Evolutionary conservation across 2,329 filamentous ascomycete species (phyloP).

Genomic region (Aspergillus ruber): DNA sequence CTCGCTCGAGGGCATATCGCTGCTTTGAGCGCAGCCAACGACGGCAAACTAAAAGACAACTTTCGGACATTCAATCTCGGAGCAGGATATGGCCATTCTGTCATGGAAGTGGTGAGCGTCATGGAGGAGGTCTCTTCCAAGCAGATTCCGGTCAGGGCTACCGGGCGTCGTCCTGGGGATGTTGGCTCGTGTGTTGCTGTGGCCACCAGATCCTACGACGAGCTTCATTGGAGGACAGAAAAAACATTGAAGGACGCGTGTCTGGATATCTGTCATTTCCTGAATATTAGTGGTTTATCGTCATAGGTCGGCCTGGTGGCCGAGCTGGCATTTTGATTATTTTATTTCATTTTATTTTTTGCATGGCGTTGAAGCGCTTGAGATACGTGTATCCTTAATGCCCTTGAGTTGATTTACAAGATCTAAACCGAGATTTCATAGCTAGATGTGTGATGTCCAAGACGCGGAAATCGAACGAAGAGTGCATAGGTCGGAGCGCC

Average conservation of each 20-base stretch:
- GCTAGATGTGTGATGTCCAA: no score
- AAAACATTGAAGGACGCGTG: slow-evolving; percentile 34
- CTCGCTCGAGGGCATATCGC: slow-evolving; percentile 58
- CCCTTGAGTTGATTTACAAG: no score
- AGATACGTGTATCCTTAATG: no score
- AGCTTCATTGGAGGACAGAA: slow-evolving; percentile 45
- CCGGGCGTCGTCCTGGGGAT: slow-evolving; percentile 30
- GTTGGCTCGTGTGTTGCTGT: slow-evolving; percentile 36
- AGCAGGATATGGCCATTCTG: slow-evolving; percentile 33
- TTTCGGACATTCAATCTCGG: slow-evolving; percentile 38
- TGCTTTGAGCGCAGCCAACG: slow-evolving; percentile 42
- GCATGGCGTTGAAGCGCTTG: slow-evolving; percentile 8
- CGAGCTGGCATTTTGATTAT: background rate
- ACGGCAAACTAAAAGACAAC: slow-evolving; percentile 31
- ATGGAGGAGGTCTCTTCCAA: slow-evolving; percentile 35
- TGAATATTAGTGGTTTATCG: slow-evolving; percentile 26
- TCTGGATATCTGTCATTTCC: slow-evolving; percentile 31
- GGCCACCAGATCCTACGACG: slow-evolving; percentile 40
- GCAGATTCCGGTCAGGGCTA: slow-evolving; percentile 25
- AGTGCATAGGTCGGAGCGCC: no score
- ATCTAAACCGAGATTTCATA: no score
- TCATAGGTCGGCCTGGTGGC: slow-evolving; percentile 8
- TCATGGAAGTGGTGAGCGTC: slow-evolving; percentile 31
- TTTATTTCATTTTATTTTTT: background rate
- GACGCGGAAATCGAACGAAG: no score